Base-by-base conservation (phyloP, 768 basidiomycete genomes). In the Hysterangium stoloniferum region DNA sequence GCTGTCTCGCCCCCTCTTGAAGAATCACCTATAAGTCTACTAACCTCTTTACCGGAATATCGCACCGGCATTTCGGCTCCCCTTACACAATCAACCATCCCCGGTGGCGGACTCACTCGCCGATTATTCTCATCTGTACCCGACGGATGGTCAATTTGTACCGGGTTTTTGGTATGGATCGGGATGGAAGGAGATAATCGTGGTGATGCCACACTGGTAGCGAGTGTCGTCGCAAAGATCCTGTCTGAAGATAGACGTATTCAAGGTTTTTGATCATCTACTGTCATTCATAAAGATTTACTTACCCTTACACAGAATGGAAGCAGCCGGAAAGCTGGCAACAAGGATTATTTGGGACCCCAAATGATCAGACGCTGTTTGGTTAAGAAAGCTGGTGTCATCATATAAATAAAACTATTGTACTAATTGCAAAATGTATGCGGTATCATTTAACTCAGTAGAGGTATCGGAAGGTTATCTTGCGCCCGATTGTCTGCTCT, bases 111-210 rank as follows among this genome's bases (percentile, higher is more conserved):
- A 2, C 67, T 91, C 25, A 79, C 84, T 0, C 73, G 79, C 35
- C 74, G 84, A 24, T 68, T 91, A 40, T 66, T 92, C 5, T 71
- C 72, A 2, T 74, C 83, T 6, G 59, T 89, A 22, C 73, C 79
- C 0, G 32, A 61, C 34, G 57, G 62, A 33, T 79, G 76, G 73
- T 57, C 69, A 17, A 71, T 76, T 35, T 81, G 82, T 20, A 76
- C 73, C 1, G 77, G 74, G 0, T 70, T 75, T 13, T 63, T 91
- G 8, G 67, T 88, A 42, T 84, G 86, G 41, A 91, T 86, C 59
- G 86, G 80, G 9, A 69, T 86, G 52, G 88, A 92, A 60, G 88
- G 89, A 1, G 89, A 92, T 62, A 92, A 92, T 58, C 71, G 82
- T 52, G 70, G 62, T 15, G 88, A 92, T 62, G 87, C 88, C 4